These are phyloP conservation scores for Coix lacrymajobi DNA, from an alignment of 176 grass and related monocot genomes.

Conservation along the genomic window DNA sequence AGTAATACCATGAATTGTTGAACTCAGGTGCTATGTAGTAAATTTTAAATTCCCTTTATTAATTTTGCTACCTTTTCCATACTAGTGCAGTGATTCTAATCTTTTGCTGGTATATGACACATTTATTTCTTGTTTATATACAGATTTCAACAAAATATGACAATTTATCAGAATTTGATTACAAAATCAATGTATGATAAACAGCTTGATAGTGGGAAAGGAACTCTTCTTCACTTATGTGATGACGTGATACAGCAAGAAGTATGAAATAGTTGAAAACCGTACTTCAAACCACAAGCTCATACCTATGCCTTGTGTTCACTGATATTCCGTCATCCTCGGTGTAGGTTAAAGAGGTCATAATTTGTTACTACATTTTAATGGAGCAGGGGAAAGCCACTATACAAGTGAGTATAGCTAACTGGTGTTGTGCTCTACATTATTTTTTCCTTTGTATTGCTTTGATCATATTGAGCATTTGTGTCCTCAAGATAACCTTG, in stretches of 20 bases:
- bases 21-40: background rate
- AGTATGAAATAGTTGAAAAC: slow-evolving; percentile 42
- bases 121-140: slow-evolving; percentile 32
- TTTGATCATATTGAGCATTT: background rate
- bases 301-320: background rate
- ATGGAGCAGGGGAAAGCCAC: slow-evolving; percentile 80
- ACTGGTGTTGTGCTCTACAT: background rate
- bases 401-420: slow-evolving; percentile 37
- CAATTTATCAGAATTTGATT: slow-evolving; percentile 83
- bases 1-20: background rate
- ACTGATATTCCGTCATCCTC: background rate
- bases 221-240: slow-evolving; percentile 92
- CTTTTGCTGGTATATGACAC: background rate
- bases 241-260: slow-evolving; percentile 97
- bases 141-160: slow-evolving; percentile 91
- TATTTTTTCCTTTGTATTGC: background rate
- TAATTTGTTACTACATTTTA: slow-evolving; percentile 84
- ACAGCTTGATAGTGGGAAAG: slow-evolving; percentile 95
- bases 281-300: background rate
- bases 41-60: background rate
- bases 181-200: slow-evolving; percentile 96
- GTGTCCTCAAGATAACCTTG: background rate
- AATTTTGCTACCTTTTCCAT: background rate
- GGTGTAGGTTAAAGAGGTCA: slow-evolving; percentile 82
- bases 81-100: background rate